Evolutionary conservation across 148 eudicot species (phyloP), one percentile per base, ranked within the genome.

Genomic region (Arctostaphylos glauca): DNA sequence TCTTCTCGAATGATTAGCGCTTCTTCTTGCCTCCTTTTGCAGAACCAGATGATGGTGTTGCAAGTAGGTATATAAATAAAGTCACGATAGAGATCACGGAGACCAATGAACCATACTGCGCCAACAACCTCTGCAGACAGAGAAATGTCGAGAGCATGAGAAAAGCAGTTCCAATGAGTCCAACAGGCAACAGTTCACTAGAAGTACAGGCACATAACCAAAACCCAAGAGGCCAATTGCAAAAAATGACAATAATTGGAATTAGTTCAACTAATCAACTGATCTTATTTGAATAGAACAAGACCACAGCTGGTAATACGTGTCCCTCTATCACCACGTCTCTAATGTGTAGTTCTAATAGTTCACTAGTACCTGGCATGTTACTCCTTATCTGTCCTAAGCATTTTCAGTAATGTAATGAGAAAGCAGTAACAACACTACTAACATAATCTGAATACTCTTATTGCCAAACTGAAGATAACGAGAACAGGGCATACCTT

Each of bases 1-100:
- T 52, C 13, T 80, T 54, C 7, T 15, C 43, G 25, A 5, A 15
- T 49, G 49, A 79, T 88, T 82, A 95, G 78, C 94, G 95, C 87
- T 86, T 92, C 93, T 91, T 95, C 90, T 93, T 95, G 94, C 88
- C 86, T 58, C 91, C 98, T 88, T 95, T 94, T n/a, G 91, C 92
- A 83, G 89, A 89, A 77, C 89, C 82, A 23, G 92, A 87, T 78
- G 96, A 88, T 67, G 98, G 98, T 83, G 88, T 89, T 66, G 91
- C 92, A 59, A 95, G 87, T 74, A 95, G 87, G 92, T 84, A 92
- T 58, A 95, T 84, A 49, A 95, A 93, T 82, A 95, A 75, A 46
- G 84, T 82, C 83, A 95, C 98, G 6, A 93, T 72, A 19, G 91
- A 85, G 76, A 89, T 82, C 59, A 92, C 97, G 4, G 98, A 92